phyloP scores from a whole-genome alignment of 140 eudicot genomes.

The Anethum foeniculum region DNA sequence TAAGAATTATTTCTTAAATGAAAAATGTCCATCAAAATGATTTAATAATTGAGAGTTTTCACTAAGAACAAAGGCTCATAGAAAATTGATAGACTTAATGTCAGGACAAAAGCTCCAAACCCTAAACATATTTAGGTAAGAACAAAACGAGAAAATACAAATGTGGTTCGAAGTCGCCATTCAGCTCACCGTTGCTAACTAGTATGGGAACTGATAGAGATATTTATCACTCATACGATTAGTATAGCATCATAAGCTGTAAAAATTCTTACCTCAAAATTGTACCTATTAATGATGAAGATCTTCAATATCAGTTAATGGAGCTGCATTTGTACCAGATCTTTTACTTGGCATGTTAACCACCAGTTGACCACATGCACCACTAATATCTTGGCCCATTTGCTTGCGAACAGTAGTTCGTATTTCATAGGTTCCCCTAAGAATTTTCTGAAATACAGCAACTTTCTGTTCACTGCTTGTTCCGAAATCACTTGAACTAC shows the following conservation, averaged over 20 bases:
- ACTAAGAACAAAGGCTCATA: not conserved
- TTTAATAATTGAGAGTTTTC: not conserved
- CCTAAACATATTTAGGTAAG: not conserved
- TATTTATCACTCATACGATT: not conserved
- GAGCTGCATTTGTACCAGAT: conserved; percentile 20
- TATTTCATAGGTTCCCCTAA: conserved; percentile 55
- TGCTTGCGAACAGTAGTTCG: conserved; percentile 89
- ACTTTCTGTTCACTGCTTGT: conserved; percentile 62
- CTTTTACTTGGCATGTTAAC: conserved; percentile 36
- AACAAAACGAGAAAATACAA: not conserved
- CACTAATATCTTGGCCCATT: conserved; percentile 98
- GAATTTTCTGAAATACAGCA: conserved; percentile 49
- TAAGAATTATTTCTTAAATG: not conserved
- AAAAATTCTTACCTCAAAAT: conserved; percentile 15
- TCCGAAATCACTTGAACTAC: conserved; percentile 50
- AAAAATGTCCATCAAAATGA: not conserved
- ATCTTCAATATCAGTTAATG: conserved; percentile 85
- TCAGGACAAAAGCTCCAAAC: not conserved
- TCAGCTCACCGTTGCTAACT: not conserved
- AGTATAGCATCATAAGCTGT: not conserved
- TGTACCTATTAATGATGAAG: conserved; percentile 33
- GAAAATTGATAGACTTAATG: not conserved
- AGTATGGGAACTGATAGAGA: not conserved
- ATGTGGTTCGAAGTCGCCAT: not conserved
- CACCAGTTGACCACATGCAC: conserved; percentile 98